Conservation (phyloP, 2,329 filamentous ascomycete species). For the Xylaria hypoxylon region DNA sequence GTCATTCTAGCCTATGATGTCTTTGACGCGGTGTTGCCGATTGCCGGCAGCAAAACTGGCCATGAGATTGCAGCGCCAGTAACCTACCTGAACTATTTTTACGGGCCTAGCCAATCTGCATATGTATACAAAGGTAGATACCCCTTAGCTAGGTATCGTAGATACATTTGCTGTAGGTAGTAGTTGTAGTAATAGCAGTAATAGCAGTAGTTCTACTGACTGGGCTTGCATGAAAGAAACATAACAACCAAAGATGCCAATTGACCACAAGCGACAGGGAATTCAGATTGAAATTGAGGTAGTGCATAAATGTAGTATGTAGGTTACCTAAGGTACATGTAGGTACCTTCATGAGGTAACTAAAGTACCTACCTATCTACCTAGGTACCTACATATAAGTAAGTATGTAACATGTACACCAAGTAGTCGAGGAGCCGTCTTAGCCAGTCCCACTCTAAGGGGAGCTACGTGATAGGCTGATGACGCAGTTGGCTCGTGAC, state of each 20-base stretch:
- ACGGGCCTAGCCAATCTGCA: too few relatives aligned
- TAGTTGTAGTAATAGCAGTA: background rate
- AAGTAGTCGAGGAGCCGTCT: conserved; percentile 14
- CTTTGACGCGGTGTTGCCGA: conserved; percentile 16
- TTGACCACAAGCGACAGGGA: too few relatives aligned
- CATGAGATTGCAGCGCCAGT: background rate
- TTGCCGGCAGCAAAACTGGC: conserved; percentile 24
- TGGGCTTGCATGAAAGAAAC: too few relatives aligned
- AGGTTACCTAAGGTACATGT: too few relatives aligned
- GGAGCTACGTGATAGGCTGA: conserved; percentile 26
- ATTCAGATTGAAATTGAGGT: too few relatives aligned
- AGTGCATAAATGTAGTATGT: too few relatives aligned
- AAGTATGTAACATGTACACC: too few relatives aligned
- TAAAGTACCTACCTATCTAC: background rate
- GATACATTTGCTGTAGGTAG: background rate
- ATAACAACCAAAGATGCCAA: too few relatives aligned
- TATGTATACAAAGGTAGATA: too few relatives aligned
- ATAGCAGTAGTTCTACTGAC: too few relatives aligned
- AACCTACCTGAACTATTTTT: too few relatives aligned
- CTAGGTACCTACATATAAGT: too few relatives aligned
- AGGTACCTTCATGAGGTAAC: background rate
- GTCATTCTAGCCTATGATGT: conserved; percentile 27
- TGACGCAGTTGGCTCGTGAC: conserved; percentile 35
- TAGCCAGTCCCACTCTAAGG: conserved; percentile 18
- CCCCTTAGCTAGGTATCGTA: background rate